Evolutionary conservation across 2,329 filamentous ascomycete species (phyloP), one percentile per base, ranked within the genome.

Genomic region (Elsinoe fawcettii): DNA sequence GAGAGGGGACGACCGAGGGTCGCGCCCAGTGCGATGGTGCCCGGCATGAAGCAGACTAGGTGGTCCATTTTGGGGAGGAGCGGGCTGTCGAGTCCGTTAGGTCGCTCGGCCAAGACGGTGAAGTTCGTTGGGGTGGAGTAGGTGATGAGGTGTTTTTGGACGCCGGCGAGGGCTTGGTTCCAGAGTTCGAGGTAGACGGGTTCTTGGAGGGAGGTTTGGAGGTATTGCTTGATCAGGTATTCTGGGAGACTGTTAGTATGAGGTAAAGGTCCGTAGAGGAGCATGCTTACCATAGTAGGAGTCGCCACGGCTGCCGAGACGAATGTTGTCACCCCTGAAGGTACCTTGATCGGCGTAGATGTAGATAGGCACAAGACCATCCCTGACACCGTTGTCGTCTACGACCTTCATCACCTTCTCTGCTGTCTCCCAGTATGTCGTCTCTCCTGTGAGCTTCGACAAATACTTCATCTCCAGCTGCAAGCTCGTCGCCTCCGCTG

Each of bases 401-500:
- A 97, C 83, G 5, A 95, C 81, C 69, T 95, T 74, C 81, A 99
- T 97, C 1, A 95, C 89, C 64, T 87, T 89, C 71, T 99, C 93
- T 2, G 84, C 90, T 66, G 85, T 86, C 64, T 93, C 85, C 93
- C 93, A 99, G 72, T 93, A 99, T 60, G 88, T 80, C 53, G 85
- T 84, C 73, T 99, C 93, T 34, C 93, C 93, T 0, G 91, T 99
- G 59, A 99, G 77, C 71, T 95, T 96, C 51, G 93, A 87, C 14
- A 99, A 79, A 68, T 99, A 99, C 71, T 97, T 97, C 78, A 97
- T 90, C 71, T 99, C 93, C 9, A 99, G 82, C 74, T 99, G 93
- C 46, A 99, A 71, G 7, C 87, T 93, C 2, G 92, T 90, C 0
- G 92, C 87, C 75, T 99, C 93, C 1, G 93, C 91, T 0, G 92